Conservation (phyloP, 140 eudicot species). For the Erigeron philadelphicus region DNA sequence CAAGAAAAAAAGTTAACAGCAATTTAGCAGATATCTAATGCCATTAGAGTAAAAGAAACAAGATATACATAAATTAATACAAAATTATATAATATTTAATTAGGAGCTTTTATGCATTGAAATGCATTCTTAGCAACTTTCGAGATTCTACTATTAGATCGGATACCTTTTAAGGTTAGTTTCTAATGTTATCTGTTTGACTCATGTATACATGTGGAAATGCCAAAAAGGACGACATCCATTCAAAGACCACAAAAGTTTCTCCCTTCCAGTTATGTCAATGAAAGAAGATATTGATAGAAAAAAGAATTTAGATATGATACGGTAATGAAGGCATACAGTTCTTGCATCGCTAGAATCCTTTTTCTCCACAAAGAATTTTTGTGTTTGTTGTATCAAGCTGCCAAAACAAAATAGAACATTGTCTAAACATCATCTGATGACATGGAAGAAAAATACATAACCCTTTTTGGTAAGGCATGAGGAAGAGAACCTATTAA, state of each 20-base stretch:
- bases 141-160: background rate
- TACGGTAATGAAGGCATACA: conserved; percentile 41
- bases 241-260: too few species aligned
- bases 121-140: background rate
- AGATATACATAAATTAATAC: background rate
- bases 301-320: background rate
- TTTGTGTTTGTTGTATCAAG: conserved; percentile 71
- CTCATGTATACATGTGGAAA: background rate
- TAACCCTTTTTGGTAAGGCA: background rate
- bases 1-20: background rate
- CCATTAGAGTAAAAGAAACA: conserved; percentile 1
- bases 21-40: too few species aligned
- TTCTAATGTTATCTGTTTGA: background rate
- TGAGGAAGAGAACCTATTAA: background rate
- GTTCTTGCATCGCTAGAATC: conserved; percentile 56
- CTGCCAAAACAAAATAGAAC: conserved; percentile 44
- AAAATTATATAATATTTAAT: background rate
- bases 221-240: background rate
- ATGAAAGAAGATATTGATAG: background rate
- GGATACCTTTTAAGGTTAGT: background rate
- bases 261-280: too few species aligned
- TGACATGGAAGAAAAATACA: conserved; percentile 6
- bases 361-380: conserved; percentile 58
- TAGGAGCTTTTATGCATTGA: background rate
- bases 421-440: conserved; percentile 25